phyloP scores from a whole-genome alignment of 805 yeast species.

The Candida parachauliodes region DNA sequence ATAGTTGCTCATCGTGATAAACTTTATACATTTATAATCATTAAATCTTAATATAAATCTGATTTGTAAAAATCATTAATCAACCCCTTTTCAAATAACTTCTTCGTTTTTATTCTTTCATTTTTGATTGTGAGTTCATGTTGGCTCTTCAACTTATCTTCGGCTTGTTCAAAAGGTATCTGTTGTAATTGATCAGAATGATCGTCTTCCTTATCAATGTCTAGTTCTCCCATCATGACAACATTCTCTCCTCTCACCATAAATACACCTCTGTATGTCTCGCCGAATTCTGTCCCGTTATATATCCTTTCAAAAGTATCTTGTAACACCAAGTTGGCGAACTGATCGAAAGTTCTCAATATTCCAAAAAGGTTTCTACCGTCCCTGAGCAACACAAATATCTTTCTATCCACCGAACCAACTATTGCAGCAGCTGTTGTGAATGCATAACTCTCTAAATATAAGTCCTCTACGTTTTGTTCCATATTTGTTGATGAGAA shows the following conservation, averaged over 20 bases:
- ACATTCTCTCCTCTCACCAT: slow-evolving; percentile 96
- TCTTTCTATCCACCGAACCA: slow-evolving; percentile 78
- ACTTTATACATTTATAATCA: too few species aligned
- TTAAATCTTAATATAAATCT: slow-evolving; percentile 44
- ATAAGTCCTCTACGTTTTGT: slow-evolving; percentile 51
- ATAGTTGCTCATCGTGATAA: too few species aligned
- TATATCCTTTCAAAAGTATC: slow-evolving; percentile 86
- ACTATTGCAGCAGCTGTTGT: slow-evolving; percentile 89
- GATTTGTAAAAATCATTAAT: slow-evolving; percentile 54
- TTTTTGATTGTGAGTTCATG: slow-evolving; percentile 31
- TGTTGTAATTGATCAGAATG: slow-evolving; percentile 55
- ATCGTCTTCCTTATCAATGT: slow-evolving; percentile 78
- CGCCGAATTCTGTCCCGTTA: slow-evolving; percentile 58
- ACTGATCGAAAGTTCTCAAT: slow-evolving; percentile 92
- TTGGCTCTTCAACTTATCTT: slow-evolving; percentile 31
- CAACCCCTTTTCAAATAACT: slow-evolving; percentile 50
- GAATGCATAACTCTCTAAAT: slow-evolving; percentile 75
- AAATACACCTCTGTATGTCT: slow-evolving; percentile 72
- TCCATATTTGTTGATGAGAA: slow-evolving; percentile 13
- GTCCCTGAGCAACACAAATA: slow-evolving; percentile 82
- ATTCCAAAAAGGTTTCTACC: slow-evolving; percentile 87
- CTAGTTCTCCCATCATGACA: slow-evolving; percentile 89
- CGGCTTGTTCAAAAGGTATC: slow-evolving; percentile 62
- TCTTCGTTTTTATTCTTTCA: slow-evolving; percentile 46
- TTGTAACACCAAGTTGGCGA: slow-evolving; percentile 87